Evolutionary conservation across 176 grass and related monocot genomes (phyloP).

Genomic region (Oryza nivara): DNA sequence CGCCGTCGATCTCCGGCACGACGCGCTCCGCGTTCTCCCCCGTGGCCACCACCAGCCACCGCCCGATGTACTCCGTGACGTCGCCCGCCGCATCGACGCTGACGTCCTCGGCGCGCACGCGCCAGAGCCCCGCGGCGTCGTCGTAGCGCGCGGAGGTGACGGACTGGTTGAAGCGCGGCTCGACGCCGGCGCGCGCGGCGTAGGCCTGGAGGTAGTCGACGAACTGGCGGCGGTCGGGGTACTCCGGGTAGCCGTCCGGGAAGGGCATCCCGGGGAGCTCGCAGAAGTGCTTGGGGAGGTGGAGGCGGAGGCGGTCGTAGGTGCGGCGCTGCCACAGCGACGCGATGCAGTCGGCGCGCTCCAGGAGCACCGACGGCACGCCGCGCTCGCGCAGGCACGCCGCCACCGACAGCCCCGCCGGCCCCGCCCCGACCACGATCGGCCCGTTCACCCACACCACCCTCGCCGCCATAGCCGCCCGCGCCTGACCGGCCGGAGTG

Average conservation of each 20-base stretch:
- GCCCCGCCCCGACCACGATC: slow-evolving; percentile 78
- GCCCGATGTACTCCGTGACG: slow-evolving; percentile 71
- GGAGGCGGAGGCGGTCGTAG: slow-evolving; percentile 74
- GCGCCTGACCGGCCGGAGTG: too few relatives aligned
- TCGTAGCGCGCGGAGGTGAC: slow-evolving; percentile 73
- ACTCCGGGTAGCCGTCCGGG: slow-evolving; percentile 63
- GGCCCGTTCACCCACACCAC: slow-evolving; percentile 79
- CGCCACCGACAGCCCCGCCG: slow-evolving; percentile 67
- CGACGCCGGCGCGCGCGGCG: slow-evolving; percentile 39
- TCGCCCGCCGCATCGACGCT: not conserved
- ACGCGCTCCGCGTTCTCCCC: slow-evolving; percentile 80
- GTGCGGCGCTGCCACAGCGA: slow-evolving; percentile 78
- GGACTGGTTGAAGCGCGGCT: slow-evolving; percentile 60
- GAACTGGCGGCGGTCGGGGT: slow-evolving; percentile 68
- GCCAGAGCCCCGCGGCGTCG: slow-evolving; percentile 49
- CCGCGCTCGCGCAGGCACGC: slow-evolving; percentile 55
- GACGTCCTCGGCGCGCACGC: slow-evolving; percentile 44
- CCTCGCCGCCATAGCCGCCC: not conserved
- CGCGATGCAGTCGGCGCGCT: slow-evolving; percentile 78
- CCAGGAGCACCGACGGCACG: slow-evolving; percentile 63
- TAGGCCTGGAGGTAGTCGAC: slow-evolving; percentile 74
- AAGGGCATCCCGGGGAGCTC: slow-evolving; percentile 69
- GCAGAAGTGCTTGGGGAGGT: slow-evolving; percentile 80
- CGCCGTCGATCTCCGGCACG: slow-evolving; percentile 61
- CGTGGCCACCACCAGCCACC: slow-evolving; percentile 81